Evolutionary conservation across 116 monocot genomes (phyloP).

Genomic region (Papilionanthe hybrid): DNA sequence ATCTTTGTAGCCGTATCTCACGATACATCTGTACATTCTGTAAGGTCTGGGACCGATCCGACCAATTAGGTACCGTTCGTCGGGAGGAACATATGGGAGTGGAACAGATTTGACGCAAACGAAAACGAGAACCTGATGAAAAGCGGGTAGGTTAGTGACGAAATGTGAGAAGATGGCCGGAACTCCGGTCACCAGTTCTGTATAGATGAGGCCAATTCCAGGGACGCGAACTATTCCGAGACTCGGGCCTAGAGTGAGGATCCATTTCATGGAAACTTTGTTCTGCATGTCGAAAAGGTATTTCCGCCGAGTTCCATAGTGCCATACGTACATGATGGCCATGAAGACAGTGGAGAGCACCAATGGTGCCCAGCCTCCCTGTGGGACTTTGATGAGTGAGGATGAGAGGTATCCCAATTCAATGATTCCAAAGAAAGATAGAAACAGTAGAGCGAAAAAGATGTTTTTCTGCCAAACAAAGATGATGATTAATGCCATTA

Average conservation of each 20-base stretch:
- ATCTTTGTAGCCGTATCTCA: slow-evolving; percentile 47
- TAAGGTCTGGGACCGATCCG: slow-evolving; percentile 36
- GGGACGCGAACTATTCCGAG: slow-evolving; percentile 58
- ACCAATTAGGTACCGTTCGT: slow-evolving; percentile 41
- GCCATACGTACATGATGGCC: slow-evolving; percentile 49
- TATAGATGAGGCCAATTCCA: slow-evolving; percentile 51
- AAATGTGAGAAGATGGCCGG: slow-evolving; percentile 56
- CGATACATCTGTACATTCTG: slow-evolving; percentile 46
- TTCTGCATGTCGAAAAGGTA: slow-evolving; percentile 51
- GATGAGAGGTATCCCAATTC: slow-evolving; percentile 38
- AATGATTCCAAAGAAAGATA: slow-evolving; percentile 31
- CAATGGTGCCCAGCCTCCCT: slow-evolving; percentile 46
- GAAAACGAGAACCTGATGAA: slow-evolving; percentile 48
- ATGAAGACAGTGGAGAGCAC: slow-evolving; percentile 39
- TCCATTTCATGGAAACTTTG: slow-evolving; percentile 68
- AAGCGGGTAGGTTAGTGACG: slow-evolving; percentile 35
- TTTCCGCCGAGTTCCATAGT: slow-evolving; percentile 41
- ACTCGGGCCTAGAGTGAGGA: slow-evolving; percentile 50
- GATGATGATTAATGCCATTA: slow-evolving; percentile 42
- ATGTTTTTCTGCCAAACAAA: slow-evolving; percentile 44
- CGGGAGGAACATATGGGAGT: slow-evolving; percentile 26
- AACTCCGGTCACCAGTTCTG: slow-evolving; percentile 47
- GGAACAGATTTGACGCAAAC: slow-evolving; percentile 50
- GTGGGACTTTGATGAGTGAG: slow-evolving; percentile 37
- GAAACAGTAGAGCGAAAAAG: slow-evolving; percentile 24